phyloP scores from a whole-genome alignment of 306 rosid genomes.

The Hippophae gyantsensis region DNA sequence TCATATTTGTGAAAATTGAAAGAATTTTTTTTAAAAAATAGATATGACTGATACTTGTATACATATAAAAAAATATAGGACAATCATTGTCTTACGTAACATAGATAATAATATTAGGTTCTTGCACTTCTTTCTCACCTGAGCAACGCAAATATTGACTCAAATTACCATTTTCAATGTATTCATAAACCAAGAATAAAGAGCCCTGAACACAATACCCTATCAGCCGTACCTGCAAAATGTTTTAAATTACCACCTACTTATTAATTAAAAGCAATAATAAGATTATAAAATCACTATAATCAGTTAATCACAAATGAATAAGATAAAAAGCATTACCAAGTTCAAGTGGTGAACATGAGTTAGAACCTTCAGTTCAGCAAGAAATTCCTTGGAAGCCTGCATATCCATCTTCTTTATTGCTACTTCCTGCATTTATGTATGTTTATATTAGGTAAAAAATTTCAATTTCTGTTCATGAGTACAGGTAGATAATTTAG shows the following conservation, averaged over 20 bases:
- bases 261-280: background rate
- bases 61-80: background rate
- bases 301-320: background rate
- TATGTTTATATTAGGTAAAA: background rate
- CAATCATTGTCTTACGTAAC: background rate
- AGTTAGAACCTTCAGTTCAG: constrained; percentile 61
- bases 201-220: constrained; percentile 71
- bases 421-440: constrained; percentile 47
- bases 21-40: too few relatives aligned
- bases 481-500: too few relatives aligned
- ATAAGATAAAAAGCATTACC: constrained; percentile 30
- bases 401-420: constrained; percentile 81
- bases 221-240: constrained; percentile 53
- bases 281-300: background rate
- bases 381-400: constrained; percentile 64
- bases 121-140: constrained; percentile 22
- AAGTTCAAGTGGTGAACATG: constrained; percentile 75
- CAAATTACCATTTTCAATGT: constrained; percentile 65
- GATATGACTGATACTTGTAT: too few relatives aligned
- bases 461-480: too few relatives aligned
- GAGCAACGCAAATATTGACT: constrained; percentile 52
- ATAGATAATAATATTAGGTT: background rate
- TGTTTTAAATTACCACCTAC: background rate
- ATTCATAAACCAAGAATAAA: constrained; percentile 60
- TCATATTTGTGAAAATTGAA: too few relatives aligned